Evolutionary conservation across 352 stramenopile genomes (phyloP).

Genomic region (Phytophthora sansomeana): DNA sequence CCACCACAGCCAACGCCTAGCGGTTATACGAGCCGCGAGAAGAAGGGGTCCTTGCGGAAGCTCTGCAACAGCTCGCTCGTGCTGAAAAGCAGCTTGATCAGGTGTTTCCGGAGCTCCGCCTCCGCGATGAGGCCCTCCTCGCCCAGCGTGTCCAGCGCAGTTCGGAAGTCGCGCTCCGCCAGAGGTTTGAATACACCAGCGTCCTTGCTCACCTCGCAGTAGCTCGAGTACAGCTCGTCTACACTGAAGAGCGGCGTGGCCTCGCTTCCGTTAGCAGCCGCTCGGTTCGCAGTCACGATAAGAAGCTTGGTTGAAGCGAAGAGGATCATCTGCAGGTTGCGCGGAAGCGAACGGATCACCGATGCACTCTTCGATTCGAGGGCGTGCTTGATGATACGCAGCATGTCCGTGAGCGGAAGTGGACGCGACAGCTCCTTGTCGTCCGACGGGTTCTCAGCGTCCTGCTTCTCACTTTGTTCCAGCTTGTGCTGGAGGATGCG

Average conservation of each 20-base stretch:
- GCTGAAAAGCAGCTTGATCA: slow-evolving; percentile 78
- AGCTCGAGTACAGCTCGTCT: slow-evolving; percentile 73
- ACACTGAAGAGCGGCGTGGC: slow-evolving; percentile 55
- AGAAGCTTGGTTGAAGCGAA: slow-evolving; percentile 68
- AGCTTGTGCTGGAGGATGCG: slow-evolving; percentile 73
- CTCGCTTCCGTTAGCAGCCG: slow-evolving; percentile 25
- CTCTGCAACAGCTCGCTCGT: slow-evolving; percentile 73
- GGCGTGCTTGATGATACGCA: slow-evolving; percentile 74
- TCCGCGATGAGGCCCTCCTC: slow-evolving; percentile 72
- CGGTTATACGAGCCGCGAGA: slow-evolving; percentile 71
- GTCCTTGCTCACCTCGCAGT: slow-evolving; percentile 72
- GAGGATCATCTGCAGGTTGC: slow-evolving; percentile 86
- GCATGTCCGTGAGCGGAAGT: slow-evolving; percentile 75
- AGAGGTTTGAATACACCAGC: slow-evolving; percentile 75
- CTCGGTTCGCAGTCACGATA: slow-evolving; percentile 40
- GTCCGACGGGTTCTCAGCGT: slow-evolving; percentile 37
- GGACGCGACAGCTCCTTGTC: slow-evolving; percentile 34
- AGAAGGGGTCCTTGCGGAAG: slow-evolving; percentile 81
- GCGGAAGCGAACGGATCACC: slow-evolving; percentile 68
- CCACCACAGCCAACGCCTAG: slow-evolving; percentile 10
- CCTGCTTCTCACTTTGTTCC: slow-evolving; percentile 40
- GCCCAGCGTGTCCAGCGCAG: slow-evolving; percentile 69
- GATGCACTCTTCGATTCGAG: slow-evolving; percentile 71
- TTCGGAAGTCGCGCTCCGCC: slow-evolving; percentile 68
- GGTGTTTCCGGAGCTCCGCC: slow-evolving; percentile 70